Evolutionary conservation across 176 grass and related monocot species (phyloP).

Genomic region (Triticum monococcum): DNA sequence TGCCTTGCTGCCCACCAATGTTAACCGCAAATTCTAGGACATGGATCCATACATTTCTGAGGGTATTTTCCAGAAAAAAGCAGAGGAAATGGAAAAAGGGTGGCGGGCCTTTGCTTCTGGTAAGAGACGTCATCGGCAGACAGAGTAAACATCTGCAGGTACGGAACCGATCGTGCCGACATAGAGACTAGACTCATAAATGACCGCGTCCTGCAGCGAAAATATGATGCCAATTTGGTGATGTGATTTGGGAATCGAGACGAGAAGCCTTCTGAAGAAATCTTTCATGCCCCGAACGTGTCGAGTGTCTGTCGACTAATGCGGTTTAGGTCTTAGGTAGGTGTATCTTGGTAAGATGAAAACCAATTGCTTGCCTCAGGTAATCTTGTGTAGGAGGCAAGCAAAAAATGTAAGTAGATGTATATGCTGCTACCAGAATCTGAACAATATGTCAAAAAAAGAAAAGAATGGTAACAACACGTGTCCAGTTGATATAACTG

Average conservation of each 20-base stretch:
- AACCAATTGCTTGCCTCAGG: too few relatives aligned
- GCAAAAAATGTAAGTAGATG: too few relatives aligned
- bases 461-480: background rate
- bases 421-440: background rate
- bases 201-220: conserved; percentile 1
- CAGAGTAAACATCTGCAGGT: conserved; percentile 12
- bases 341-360: too few relatives aligned
- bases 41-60: background rate
- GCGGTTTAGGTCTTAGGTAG: conserved; percentile 20
- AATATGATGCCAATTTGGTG: background rate
- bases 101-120: background rate
- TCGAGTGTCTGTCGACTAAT: background rate
- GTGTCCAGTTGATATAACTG: too few relatives aligned
- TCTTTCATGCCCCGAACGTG: background rate
- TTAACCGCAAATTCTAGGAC: background rate
- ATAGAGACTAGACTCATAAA: background rate
- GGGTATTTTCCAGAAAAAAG: background rate
- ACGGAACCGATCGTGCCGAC: conserved; percentile 21
- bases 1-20: background rate
- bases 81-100: background rate
- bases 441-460: too few relatives aligned
- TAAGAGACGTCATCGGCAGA: background rate
- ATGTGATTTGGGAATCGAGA: conserved; percentile 21
- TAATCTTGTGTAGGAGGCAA: too few relatives aligned
- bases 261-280: conserved; percentile 18